Evolutionary conservation across 2,329 filamentous ascomycete genomes (phyloP), one percentile per base, ranked within the genome.

Genomic region (Aspergillus ustus): DNA sequence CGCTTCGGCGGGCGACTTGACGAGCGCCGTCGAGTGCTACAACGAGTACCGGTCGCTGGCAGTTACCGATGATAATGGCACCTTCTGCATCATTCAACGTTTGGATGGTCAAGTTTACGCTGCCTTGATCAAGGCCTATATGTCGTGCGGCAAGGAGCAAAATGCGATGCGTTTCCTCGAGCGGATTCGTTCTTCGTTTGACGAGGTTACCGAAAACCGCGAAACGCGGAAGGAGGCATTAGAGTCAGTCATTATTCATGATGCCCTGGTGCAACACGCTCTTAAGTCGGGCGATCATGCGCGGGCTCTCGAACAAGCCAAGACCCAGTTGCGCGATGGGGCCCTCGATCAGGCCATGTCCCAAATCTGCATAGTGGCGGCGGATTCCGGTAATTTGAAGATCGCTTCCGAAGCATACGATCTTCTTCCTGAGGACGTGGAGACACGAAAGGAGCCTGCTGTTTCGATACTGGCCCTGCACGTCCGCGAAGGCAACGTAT

Each of bases 21-120:
- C 89, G 70, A 96, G 91, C 69, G 95, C 93, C 20, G 91, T 98
- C 7, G 93, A 97, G 75, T 93, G 92, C 78, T 99, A 97, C 80
- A 94, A 96, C 66, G 92, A 97, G 78, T 98, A 98, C 83, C 92
- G 92, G 72, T 86, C 87, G 50, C 83, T 97, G 46, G 93, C 94
- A n/a, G 87, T 98, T 56, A 88, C 90, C 44, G 86, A 95, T 73
- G 91, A 97, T 75, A 87, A 85, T 44, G 93, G 93, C 60, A 82
- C 87, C 62, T 82, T 88, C 51, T 85, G 85, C 19, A 81, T 93
- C 9, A 83, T 89, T 51, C 84, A 90, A 65, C 89, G 93, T 54
- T 84, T 91, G 52, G 94, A 98, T 73, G 87, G 89, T 29, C 85
- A 92, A 66, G 90, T 98, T 7, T 98, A 99, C 73, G 92, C 93